Base-by-base conservation (phyloP, 768 basidiomycete species). In the Leccinum fibrillosum region DNA sequence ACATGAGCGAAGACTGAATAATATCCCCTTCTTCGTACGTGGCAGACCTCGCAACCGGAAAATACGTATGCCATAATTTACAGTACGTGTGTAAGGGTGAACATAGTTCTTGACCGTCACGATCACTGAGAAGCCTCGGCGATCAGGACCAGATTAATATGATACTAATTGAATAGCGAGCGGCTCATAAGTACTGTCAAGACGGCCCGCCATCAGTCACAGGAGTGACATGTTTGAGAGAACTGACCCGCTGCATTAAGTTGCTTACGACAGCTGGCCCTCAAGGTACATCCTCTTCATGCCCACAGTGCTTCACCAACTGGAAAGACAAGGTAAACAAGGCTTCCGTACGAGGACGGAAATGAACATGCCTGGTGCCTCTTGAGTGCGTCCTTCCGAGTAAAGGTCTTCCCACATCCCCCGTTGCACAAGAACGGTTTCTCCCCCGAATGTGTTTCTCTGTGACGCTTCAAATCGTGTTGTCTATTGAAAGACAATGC, bases 341-440 rank as follows among this genome's bases (percentile, higher is more conserved):
- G 21, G 62, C 28, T 35, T 60, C 60, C 52, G 47, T 56, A 28
- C 21, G 42, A 51, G 49, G 26, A n/a, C 28, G 34, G 13, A 54
- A 44, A 26, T 45, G 55, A 58, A 55, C 83, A 59, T 64, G 83
- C 90, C 83, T 92, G 90, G 70, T 92, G 90, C 59, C 90, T 82
- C 75, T 92, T 92, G 67, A 92, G 74, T 15, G 90, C 90, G 68
- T 92, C 90, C 74, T 92, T 91, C 62, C 90, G 82, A 51, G 90
- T 92, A 68, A 92, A 92, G 3, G 90, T 91, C 78, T 92, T 92
- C 50, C 89, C 89, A 58, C 90, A 92, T 47, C 87, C 88, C 12
- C 88, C 89, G 64, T 91, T 91, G 72, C 90, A 92, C 17, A 84
- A 72, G 74, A 85, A 92, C 9, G 90, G 90, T 70, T 91, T 92